Percentiles rank a stretch among this genome's conserved stretches.
These are phyloP conservation scores for Fraxinus angustifolia DNA, from an alignment of 305 asterid species.

Conservation along the genomic window DNA sequence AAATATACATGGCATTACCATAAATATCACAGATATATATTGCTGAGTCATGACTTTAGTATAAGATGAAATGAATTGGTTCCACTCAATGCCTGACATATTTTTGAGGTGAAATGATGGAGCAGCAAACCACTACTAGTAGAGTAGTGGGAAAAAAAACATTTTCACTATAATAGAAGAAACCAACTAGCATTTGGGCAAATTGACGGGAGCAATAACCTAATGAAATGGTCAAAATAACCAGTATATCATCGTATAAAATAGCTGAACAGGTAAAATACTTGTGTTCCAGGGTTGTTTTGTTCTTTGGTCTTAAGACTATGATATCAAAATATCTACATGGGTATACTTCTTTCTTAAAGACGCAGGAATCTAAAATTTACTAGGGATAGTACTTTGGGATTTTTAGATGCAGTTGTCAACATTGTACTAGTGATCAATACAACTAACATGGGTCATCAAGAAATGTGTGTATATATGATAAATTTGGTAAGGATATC, in stretches of 20 bases:
- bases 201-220: neutral
- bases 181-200: neutral
- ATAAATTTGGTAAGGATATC: slow-evolving; percentile 17
- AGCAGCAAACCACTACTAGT: neutral
- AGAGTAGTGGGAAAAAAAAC: neutral
- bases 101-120: neutral
- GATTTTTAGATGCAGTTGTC: neutral
- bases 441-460: neutral
- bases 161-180: neutral
- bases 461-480: neutral
- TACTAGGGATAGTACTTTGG: neutral
- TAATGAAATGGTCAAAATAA: neutral
- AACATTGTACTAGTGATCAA: neutral
- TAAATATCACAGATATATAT: neutral
- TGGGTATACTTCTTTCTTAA: neutral
- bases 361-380: neutral
- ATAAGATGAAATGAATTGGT: neutral
- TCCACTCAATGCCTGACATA: neutral
- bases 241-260: neutral
- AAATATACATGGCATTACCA: neutral
- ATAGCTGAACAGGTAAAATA: neutral
- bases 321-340: neutral
- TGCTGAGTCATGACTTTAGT: neutral
- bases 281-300: neutral
- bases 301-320: neutral